Conservation (phyloP, 129 eudicot species). For the Pulicaria dysenterica region DNA sequence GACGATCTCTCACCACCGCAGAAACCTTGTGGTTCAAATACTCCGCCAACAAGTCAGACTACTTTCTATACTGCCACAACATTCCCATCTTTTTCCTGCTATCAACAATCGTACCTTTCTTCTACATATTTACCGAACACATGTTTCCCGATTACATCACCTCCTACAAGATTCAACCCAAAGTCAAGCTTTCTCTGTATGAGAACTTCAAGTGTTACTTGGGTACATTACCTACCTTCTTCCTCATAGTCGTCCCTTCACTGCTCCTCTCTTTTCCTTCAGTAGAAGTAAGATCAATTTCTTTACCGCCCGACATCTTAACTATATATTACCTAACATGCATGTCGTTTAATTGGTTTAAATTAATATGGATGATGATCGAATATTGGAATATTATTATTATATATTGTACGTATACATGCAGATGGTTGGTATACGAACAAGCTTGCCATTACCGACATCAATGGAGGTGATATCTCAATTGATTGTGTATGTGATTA, state of each 20-base stretch:
- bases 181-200: conserved; percentile 2
- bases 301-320: neutral
- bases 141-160: neutral
- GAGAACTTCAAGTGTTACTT: conserved; percentile 10
- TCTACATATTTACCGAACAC: neutral
- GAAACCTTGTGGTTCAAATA: conserved; percentile 22
- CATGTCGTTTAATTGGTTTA: too few species aligned
- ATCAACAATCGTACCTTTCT: conserved; percentile 8
- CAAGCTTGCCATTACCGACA: conserved; percentile 78
- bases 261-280: conserved; percentile 17
- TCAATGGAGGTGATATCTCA: conserved; percentile 55
- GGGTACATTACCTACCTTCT: neutral
- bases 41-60: conserved; percentile 6
- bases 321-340: too few species aligned
- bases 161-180: conserved; percentile 16
- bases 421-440: conserved; percentile 48
- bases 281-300: neutral
- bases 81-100: conserved; percentile 3
- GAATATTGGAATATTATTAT: too few species aligned
- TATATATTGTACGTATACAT: too few species aligned
- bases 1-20: neutral
- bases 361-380: too few species aligned
- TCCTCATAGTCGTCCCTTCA: neutral
- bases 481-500: conserved; percentile 58
- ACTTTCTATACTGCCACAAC: conserved; percentile 18